Base-by-base conservation (phyloP, 805 yeast species). In the Ogataea glucozyma region DNA sequence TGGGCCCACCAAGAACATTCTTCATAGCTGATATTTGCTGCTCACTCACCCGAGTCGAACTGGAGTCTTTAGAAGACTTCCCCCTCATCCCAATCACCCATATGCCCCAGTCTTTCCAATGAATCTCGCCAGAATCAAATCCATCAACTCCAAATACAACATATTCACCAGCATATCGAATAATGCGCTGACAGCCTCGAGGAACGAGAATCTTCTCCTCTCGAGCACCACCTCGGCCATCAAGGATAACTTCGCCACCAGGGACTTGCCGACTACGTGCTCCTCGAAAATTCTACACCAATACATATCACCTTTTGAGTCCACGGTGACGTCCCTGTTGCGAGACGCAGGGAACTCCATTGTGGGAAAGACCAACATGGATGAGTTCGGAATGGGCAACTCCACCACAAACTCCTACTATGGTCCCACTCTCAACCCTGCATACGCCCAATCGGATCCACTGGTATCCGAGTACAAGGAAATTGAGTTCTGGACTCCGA, bases 301-400 rank as follows among this genome's bases (percentile, higher is more conserved):
- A 29, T 93, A 85, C 59, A 56, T 52, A 3, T 80, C 95, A 17
- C 98, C 98, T 1, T 90, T 75, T 58, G 80, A 85, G 48, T 85
- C 97, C 10, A 87, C 97, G 0, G 85, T 83, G 2, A 79, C 79
- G 0, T 51, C 62, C 2, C 66, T 79, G 3, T 61, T 93, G n/a
- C 61, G 72, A 7, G 53, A 65, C 0, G 69, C 71, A 2, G 88
- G 89, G 0, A 73, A 76, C 12, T 48, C 57, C 0, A 57, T 81
- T 5, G 68, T 82, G 1, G 99, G 97, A 0, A 93, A 91, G 62
- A 76, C 95, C 2, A 93, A 91, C 54, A 70, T 93, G 78, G 99
- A 93, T 66, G 97, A 93, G 66, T 93, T 93, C 68, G 99, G 96
- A 2, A 93, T 93, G 99, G 99, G 99, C 9, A 81, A 87, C 10